A percentile compares a stretch with the other conserved stretches of the same genome.
phyloP scores from a whole-genome alignment of 2,329 filamentous ascomycete species.

The Plectosphaerella cucumerina region DNA sequence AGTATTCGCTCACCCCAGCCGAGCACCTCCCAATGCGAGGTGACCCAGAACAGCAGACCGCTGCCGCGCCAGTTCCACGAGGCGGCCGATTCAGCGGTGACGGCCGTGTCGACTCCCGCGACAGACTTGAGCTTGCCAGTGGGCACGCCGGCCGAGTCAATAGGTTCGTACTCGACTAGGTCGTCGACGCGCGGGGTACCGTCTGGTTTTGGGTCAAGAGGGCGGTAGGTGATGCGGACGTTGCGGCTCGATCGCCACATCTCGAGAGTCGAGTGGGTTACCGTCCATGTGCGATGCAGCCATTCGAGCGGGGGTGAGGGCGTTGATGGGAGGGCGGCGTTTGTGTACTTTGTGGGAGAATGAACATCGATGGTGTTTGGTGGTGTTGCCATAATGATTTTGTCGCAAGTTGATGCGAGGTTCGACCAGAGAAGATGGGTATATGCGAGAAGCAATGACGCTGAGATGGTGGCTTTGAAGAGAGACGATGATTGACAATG shows the following conservation, averaged over 20 bases:
- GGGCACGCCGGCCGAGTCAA: conserved; percentile 26
- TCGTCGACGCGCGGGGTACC: conserved; percentile 58
- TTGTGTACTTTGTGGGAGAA: conserved; percentile 45
- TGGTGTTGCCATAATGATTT: conserved; percentile 9
- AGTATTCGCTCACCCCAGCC: conserved; percentile 60
- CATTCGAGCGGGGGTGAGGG: conserved; percentile 49
- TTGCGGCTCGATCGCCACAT: conserved; percentile 82
- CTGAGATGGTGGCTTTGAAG: background rate
- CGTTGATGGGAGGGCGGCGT: conserved; percentile 16
- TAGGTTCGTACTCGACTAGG: conserved; percentile 64
- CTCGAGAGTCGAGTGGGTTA: conserved; percentile 69
- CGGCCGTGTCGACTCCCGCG: conserved; percentile 57
- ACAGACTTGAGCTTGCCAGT: conserved; percentile 52
- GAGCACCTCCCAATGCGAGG: conserved; percentile 76
- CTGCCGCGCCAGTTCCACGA: conserved; percentile 76
- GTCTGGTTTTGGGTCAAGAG: conserved; percentile 36
- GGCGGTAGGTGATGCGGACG: conserved; percentile 72
- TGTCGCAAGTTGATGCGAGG: no score
- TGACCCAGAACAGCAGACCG: conserved; percentile 67
- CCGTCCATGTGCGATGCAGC: conserved; percentile 65
- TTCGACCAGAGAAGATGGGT: no score
- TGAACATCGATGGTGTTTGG: conserved; percentile 7
- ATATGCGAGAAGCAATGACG: background rate
- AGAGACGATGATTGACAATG: background rate
- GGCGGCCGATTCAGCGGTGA: conserved; percentile 21